Evolutionary conservation across 78 protist genomes (phyloP).

Genomic region (Tieghemostelium lacteum): DNA sequence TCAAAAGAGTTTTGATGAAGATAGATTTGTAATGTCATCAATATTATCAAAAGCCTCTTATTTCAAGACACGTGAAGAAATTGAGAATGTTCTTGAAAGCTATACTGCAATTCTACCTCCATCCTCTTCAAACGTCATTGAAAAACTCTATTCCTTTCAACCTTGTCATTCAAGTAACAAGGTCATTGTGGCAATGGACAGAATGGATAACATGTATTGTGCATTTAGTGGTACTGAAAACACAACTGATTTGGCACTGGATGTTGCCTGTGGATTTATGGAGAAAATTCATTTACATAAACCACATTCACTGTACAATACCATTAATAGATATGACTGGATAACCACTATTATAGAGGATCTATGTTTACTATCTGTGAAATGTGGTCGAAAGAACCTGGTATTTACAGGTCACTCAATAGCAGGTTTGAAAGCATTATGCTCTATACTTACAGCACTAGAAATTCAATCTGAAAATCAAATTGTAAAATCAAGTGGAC

Average conservation of each 20-base stretch:
- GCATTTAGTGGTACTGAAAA: slow-evolving; percentile 35
- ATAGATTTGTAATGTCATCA: slow-evolving; percentile 2
- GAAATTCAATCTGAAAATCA: slow-evolving; percentile 9
- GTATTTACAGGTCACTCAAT: slow-evolving; percentile 68
- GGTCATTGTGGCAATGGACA: slow-evolving; percentile 34
- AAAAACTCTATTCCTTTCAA: slow-evolving; percentile 20
- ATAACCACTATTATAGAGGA: not conserved
- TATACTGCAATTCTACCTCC: not conserved
- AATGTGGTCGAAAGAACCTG: not conserved
- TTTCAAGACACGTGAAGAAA: not conserved
- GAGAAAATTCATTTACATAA: slow-evolving; percentile 13
- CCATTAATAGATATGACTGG: slow-evolving; percentile 32
- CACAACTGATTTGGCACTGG: slow-evolving; percentile 18
- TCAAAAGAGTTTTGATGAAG: no score
- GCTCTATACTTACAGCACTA: slow-evolving; percentile 13
- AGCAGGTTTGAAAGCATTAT: slow-evolving; percentile 20
- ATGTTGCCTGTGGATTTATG: slow-evolving; percentile 50
- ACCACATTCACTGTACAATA: slow-evolving; percentile 7
- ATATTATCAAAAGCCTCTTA: slow-evolving; percentile 22
- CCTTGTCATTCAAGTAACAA: slow-evolving; percentile 27
- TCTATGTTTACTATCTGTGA: not conserved
- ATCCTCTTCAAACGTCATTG: not conserved
- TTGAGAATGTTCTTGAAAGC: not conserved
- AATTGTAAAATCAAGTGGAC: no score
- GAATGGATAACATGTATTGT: slow-evolving; percentile 14